Conservation (phyloP, 2,329 filamentous ascomycete genomes). For the Trichoderma aggressivum region DNA sequence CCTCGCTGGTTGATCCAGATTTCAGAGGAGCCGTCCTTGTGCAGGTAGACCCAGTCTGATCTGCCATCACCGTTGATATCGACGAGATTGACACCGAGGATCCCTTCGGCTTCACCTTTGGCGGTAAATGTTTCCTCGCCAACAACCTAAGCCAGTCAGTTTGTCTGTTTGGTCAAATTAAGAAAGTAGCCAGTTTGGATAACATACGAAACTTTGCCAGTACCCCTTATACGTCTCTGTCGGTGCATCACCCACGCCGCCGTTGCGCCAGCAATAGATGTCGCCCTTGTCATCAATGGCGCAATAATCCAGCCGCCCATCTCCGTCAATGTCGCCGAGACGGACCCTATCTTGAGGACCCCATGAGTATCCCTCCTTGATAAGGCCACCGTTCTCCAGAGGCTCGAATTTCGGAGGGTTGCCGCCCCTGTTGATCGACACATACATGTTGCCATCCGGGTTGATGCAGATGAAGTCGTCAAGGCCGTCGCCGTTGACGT, state of each 20-base stretch:
- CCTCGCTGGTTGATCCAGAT: background rate
- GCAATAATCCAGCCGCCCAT: background rate
- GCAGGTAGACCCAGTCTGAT: background rate
- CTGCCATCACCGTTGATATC: background rate
- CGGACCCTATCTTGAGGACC: background rate
- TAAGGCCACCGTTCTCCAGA: background rate
- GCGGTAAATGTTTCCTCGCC: background rate
- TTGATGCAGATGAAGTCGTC: background rate
- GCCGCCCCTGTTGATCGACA: background rate
- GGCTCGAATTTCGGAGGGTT: background rate
- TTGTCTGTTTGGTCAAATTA: background rate
- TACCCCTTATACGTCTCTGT: background rate
- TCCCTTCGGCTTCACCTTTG: background rate
- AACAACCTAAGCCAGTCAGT: background rate
- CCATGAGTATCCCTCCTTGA: background rate
- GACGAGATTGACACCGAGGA: background rate
- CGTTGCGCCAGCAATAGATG: background rate
- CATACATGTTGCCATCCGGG: background rate
- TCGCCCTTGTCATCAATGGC: background rate
- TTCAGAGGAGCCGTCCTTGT: background rate
- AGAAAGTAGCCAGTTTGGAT: background rate
- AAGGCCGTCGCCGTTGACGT: background rate
- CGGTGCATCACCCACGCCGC: background rate
- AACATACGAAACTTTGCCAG: background rate
- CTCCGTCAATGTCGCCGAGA: background rate